Base-by-base conservation (phyloP, 2,329 filamentous ascomycete genomes). In the Aspergillus transmontanensis region DNA sequence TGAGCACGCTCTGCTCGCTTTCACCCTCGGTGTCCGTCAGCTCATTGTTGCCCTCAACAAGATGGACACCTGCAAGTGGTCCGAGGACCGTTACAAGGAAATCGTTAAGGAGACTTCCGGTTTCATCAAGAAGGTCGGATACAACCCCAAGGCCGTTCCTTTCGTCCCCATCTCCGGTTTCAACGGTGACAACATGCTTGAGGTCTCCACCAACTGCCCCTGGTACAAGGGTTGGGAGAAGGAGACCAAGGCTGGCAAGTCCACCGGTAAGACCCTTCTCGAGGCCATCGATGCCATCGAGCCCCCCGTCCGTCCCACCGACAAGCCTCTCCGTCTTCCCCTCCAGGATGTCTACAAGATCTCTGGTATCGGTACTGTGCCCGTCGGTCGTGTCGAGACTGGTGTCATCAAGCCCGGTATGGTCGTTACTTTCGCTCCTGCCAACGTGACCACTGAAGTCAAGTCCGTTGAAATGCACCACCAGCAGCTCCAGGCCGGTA, bases 261-360 rank as follows among this genome's bases (percentile, higher is more conserved):
- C 85, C 81, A 87, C 87, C 71, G 95, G 95, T 84, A 97, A 97
- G 92, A 98, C 95, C 80, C 94, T 99, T 74, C 92, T 99, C 72
- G 94, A 99, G 87, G 95, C 95, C 85, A 98, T 99, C 77, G 95
- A 99, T 83, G 86, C 90, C 84, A 96, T 98, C 75, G 94, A 98
- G 84, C 85, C 90, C 76, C 95, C 95, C 79, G 86, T 87, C 83
- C 95, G 95, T 87, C 94, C 95, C 79, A 89, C 90, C 84, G 94
- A 97, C 88, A 99, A 99, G 93, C 94, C 95, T 81, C 95, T 99
- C 84, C 95, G 95, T 89, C 95, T 99, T 82, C 95, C 95, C 83
- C 94, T 99, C 80, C 95, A 99, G 92, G 95, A 99, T 88, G 95
- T 99, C 72, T 99, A 99, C 94, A 98, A 99, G 94, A 99, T 99